Conservation (phyloP, 441 rosid genomes). For the Populus hybrid region DNA sequence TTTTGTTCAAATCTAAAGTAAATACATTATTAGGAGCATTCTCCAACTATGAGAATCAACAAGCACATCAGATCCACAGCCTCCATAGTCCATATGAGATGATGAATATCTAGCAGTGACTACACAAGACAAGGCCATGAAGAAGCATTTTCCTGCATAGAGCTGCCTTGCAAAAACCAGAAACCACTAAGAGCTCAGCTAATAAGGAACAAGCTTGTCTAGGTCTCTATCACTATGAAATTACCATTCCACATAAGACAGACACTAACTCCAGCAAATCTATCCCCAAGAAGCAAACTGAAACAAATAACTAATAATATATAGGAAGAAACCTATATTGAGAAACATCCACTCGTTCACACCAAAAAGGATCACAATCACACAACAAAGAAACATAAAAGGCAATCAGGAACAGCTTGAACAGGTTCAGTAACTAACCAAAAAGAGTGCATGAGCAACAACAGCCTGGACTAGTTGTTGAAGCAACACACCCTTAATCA, state of each 20-base stretch:
- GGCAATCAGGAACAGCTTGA: not conserved
- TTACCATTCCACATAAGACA: not conserved
- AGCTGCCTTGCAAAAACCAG: not conserved
- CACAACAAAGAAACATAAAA: not conserved
- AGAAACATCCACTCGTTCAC: not conserved
- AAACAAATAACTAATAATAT: not conserved
- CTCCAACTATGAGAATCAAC: not conserved
- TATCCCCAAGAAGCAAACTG: not conserved
- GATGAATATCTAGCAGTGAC: not conserved
- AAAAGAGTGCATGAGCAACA: constrained; percentile 47
- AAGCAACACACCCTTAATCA: constrained; percentile 61
- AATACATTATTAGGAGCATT: no score
- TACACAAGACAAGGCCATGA: not conserved
- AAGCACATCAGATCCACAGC: not conserved
- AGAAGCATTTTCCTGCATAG: not conserved
- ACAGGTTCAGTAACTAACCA: constrained; percentile 30
- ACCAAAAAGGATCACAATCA: not conserved
- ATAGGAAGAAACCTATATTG: not conserved
- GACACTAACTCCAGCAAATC: not conserved
- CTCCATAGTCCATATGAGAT: not conserved
- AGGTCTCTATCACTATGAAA: not conserved
- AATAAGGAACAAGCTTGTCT: not conserved
- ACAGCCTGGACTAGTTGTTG: constrained; percentile 66
- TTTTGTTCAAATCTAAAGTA: not conserved
- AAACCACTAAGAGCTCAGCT: not conserved